These are phyloP conservation scores for Dendrobium nobile DNA, from an alignment of 106 monocot genomes.

Conservation along the genomic window DNA sequence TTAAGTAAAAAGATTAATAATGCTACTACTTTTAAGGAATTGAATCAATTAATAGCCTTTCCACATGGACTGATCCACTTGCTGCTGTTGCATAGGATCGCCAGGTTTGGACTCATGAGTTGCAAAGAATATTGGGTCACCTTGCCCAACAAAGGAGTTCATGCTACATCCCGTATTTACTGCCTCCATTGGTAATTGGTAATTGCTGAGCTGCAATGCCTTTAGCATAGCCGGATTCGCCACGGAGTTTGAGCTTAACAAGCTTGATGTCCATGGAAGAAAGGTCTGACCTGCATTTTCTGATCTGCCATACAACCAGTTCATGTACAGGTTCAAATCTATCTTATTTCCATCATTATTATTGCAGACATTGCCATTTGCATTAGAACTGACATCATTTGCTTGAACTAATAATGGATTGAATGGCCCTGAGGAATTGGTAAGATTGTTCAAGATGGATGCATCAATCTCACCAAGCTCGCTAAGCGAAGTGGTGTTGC, in stretches of 20 bases:
- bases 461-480: conserved; percentile 41
- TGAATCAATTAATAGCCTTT: conserved; percentile 10
- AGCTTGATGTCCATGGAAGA: conserved; percentile 19
- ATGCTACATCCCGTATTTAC: conserved; percentile 5
- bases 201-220: conserved; percentile 10
- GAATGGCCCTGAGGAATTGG: conserved; percentile 9
- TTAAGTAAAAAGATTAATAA: too few relatives aligned
- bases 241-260: not conserved
- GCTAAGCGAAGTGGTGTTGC: conserved; percentile 16
- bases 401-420: conserved; percentile 4
- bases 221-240: conserved; percentile 17
- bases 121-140: not conserved
- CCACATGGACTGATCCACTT: conserved; percentile 27
- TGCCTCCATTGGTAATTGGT: conserved; percentile 7
- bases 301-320: conserved; percentile 26
- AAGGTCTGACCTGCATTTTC: not conserved
- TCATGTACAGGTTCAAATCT: conserved; percentile 28
- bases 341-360: conserved; percentile 5
- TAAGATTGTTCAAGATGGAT: conserved; percentile 21
- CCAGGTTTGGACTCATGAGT: conserved; percentile 10
- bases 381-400: conserved; percentile 5
- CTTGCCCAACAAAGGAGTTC: conserved; percentile 20
- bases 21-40: too few relatives aligned
- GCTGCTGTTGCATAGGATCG: conserved; percentile 16
- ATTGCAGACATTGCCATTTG: not conserved